Conservation (phyloP, 1,284 basidiomycete genomes). For the Pseudozyma flocculosa region DNA sequence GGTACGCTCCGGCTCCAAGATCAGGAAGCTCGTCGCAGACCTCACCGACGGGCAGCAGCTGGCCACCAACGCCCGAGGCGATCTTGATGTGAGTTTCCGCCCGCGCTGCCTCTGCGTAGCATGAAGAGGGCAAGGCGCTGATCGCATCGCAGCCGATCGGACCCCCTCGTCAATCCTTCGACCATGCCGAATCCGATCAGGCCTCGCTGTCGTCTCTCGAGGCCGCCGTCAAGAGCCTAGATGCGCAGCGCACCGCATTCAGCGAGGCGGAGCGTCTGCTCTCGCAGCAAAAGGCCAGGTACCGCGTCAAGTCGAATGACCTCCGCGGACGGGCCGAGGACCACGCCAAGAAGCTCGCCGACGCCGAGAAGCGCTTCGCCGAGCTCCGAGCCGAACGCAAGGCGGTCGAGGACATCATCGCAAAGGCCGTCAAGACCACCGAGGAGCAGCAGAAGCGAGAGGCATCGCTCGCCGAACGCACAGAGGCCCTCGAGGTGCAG, state of each 20-base stretch:
- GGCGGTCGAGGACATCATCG: background rate
- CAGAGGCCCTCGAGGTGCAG: constrained; percentile 4
- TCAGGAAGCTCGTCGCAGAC: constrained; percentile 15
- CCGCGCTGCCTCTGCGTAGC: background rate
- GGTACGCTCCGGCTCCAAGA: constrained; percentile 10
- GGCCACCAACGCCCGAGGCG: background rate
- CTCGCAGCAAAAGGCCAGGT: no score
- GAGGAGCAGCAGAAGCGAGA: constrained; percentile 6
- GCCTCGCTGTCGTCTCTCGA: constrained; percentile 4
- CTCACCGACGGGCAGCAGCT: constrained; percentile 3
- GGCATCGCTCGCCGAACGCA: constrained; percentile 5
- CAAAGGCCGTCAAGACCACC: background rate
- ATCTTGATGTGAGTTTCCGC: background rate
- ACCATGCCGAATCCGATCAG: background rate
- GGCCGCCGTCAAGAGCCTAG: constrained; percentile 7
- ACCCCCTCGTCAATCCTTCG: no score
- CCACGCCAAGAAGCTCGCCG: background rate
- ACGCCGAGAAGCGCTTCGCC: background rate
- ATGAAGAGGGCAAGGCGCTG: no score
- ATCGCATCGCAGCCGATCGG: no score
- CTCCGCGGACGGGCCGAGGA: background rate
- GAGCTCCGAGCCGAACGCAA: background rate
- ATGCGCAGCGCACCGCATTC: constrained; percentile 1
- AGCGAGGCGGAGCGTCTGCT: no score
- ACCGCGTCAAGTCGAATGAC: background rate